Conservation (phyloP, 23 red algal species). For the Chondrus crispus region DNA sequence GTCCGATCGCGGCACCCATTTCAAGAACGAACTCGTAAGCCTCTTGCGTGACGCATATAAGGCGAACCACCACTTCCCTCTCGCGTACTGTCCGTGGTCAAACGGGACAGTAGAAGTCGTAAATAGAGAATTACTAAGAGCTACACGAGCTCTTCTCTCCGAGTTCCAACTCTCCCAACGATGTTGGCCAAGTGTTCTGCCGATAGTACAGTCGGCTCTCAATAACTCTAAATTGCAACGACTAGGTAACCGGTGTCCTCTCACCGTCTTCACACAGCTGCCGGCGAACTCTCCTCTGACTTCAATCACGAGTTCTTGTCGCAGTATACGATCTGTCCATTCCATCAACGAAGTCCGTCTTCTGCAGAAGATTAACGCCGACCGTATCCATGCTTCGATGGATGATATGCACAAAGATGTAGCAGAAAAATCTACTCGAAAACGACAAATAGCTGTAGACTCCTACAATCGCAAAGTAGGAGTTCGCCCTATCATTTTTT, state of each 20-base stretch:
- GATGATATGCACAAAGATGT: constrained; percentile 31
- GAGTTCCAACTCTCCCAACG: neutral
- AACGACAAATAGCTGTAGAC: neutral
- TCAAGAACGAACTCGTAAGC: neutral
- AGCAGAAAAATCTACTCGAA: neutral
- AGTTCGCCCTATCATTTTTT: neutral
- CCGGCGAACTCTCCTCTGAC: neutral
- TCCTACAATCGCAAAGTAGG: neutral
- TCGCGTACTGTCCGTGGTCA: neutral
- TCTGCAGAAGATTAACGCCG: neutral
- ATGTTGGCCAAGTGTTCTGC: neutral
- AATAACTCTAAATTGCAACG: neutral
- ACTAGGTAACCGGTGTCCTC: neutral
- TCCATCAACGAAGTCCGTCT: neutral
- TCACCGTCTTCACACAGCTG: neutral
- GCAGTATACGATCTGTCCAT: neutral
- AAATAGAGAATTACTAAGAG: neutral
- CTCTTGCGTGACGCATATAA: neutral
- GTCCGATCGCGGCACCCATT: neutral
- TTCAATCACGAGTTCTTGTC: neutral
- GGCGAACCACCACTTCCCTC: neutral
- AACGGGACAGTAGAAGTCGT: neutral
- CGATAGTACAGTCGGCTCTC: neutral
- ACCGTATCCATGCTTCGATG: neutral
- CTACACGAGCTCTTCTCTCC: neutral